Percentiles rank a stretch among this genome's conserved stretches.
phyloP scores from a whole-genome alignment of 1,284 basidiomycete genomes.

The Grifola frondosa region DNA sequence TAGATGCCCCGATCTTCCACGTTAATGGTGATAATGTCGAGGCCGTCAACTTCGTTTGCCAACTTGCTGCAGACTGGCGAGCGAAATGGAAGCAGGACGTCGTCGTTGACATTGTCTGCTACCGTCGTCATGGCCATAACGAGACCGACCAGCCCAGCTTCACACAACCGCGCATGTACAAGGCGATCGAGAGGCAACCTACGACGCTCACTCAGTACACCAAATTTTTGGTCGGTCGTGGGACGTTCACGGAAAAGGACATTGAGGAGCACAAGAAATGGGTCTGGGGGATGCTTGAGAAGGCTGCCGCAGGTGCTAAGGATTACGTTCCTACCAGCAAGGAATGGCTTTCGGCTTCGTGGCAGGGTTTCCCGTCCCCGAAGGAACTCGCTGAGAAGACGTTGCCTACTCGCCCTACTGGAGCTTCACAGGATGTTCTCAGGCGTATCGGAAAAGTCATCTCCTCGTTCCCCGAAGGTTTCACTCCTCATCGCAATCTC shows the following conservation, averaged over 20 bases:
- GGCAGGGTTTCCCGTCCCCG: conserved; percentile 98
- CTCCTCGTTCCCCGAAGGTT: conserved; percentile 82
- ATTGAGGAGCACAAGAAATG: conserved; percentile 99
- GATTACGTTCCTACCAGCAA: conserved; percentile 92
- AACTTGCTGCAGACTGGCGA: conserved; percentile 97
- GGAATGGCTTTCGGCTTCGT: conserved; percentile 97
- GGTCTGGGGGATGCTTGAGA: conserved; percentile 99
- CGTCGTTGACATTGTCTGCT: conserved; percentile 98
- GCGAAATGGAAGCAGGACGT: conserved; percentile 99
- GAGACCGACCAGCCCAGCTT: conserved; percentile 99
- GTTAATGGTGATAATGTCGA: conserved; percentile 99
- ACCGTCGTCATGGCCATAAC: conserved; percentile 98
- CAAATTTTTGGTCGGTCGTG: conserved; percentile 87
- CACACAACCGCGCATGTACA: conserved; percentile 99
- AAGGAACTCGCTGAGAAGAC: conserved; percentile 93
- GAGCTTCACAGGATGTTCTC: conserved; percentile 77
- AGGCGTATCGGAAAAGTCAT: conserved; percentile 86
- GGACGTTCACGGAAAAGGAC: conserved; percentile 93
- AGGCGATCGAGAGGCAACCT: conserved; percentile 93
- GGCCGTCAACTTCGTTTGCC: conserved; percentile 97
- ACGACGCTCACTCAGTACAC: conserved; percentile 92
- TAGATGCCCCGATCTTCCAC: conserved; percentile 99
- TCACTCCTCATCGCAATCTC: conserved; percentile 91
- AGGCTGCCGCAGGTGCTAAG: conserved; percentile 86
- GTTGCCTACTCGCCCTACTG: conserved; percentile 87